A percentile compares a stretch with the other conserved stretches of the same genome.
These are phyloP conservation scores for Mayamaea pseudoterrestris DNA, from an alignment of 108 stramenopile species.

Conservation along the genomic window DNA sequence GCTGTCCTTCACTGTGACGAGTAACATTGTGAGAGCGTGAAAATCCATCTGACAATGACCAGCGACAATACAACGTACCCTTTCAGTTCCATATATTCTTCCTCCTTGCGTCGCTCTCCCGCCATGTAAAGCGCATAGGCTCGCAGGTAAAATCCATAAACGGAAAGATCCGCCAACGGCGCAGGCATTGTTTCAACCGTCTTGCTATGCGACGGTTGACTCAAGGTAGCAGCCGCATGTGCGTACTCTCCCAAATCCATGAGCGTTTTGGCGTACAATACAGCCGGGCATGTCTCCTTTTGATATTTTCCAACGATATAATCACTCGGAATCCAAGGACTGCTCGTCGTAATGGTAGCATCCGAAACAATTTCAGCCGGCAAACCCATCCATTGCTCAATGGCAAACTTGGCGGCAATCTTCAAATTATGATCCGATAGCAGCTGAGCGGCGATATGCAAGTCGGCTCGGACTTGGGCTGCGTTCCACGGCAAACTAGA, in stretches of 20 bases:
- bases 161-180: constrained; percentile 31
- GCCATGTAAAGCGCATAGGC: constrained; percentile 87
- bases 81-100: constrained; percentile 52
- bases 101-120: constrained; percentile 86
- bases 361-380: background rate
- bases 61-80: constrained; percentile 15
- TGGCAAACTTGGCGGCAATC: constrained; percentile 68
- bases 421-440: constrained; percentile 43
- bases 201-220: background rate
- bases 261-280: constrained; percentile 54
- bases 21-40: too few relatives aligned
- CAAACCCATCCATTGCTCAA: constrained; percentile 63
- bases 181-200: constrained; percentile 21
- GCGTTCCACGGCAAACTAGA: constrained; percentile 43
- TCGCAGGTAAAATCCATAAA: constrained; percentile 56
- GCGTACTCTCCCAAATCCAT: constrained; percentile 69
- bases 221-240: constrained; percentile 52
- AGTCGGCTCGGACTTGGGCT: constrained; percentile 15
- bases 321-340: background rate
- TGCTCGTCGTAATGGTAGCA: background rate
- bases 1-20: constrained; percentile 17
- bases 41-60: background rate
- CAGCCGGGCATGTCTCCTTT: constrained; percentile 6
- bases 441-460: constrained; percentile 18
- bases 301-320: background rate